phyloP scores from a whole-genome alignment of 306 rosid species.

The Astragalus membranaceus region DNA sequence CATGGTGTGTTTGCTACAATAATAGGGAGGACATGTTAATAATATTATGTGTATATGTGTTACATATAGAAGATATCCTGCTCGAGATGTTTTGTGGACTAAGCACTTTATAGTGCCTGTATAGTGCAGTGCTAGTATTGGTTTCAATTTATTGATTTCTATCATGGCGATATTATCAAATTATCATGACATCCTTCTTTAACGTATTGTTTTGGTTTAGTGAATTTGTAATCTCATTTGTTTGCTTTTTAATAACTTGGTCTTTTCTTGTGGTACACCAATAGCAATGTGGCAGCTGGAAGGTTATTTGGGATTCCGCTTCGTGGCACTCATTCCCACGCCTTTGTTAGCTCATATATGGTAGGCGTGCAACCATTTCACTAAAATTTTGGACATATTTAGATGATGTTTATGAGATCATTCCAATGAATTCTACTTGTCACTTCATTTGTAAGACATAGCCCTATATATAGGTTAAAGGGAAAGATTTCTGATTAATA shows the following conservation, averaged over 20 bases:
- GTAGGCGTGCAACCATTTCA: slow-evolving; percentile 42
- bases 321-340: slow-evolving; percentile 95
- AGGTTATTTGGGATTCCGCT: slow-evolving; percentile 84
- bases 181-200: neutral
- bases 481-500: too few relatives aligned
- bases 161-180: neutral
- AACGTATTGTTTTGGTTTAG: neutral
- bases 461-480: too few relatives aligned
- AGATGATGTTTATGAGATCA: neutral
- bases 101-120: too few relatives aligned
- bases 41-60: neutral
- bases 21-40: neutral
- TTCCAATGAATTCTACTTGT: neutral
- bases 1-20: neutral
- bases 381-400: neutral
- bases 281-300: slow-evolving; percentile 87
- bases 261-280: slow-evolving; percentile 7
- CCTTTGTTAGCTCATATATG: slow-evolving; percentile 78
- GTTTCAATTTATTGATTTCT: neutral
- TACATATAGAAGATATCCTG: too few relatives aligned
- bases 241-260: slow-evolving; percentile 19
- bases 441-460: neutral
- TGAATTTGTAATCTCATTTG: neutral
- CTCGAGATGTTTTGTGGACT: too few relatives aligned
- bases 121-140: too few relatives aligned